Base-by-base conservation (phyloP, 345 rosid species). In the Cochlearia excelsa region DNA sequence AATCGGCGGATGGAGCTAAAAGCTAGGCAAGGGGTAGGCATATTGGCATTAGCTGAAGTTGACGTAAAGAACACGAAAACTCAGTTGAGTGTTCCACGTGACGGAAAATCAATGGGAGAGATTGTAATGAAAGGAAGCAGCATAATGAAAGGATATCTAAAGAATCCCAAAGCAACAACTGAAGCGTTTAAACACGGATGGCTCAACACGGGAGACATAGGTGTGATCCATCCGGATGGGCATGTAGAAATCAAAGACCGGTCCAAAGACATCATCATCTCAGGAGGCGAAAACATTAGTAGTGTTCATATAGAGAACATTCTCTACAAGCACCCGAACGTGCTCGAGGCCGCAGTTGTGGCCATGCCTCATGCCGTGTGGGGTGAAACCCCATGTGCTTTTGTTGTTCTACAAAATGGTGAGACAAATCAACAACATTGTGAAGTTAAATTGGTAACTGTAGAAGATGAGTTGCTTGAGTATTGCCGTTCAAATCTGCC, bases 231-330 rank as follows among this genome's bases (percentile, higher is more conserved):
- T n/a, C 66, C 74, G 0, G 74, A 80, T 52, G 90, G 90, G 2
- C 48, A 52, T 27, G 5, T 88, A 41, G 77, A 84, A 67, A 65
- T 85, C 51, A 85, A 81, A 73, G 96, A 85, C 58, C 79, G 94
- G 1, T 80, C 75, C 3, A 77, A 82, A 54, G 85, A 84, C 45
- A 74, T 84, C 7, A 84, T 84, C 30, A 81, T 84, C 27, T 82
- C 87, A 0, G 87, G 88, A 4, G 93, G 88, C 0, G 88, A 85
- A 59, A 86, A 83, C 62, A 81, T 86, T 3, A 83, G 85, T 69
- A 80, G 83, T 29, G 69, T 81, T 0, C 85, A 86, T 40, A 45
- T 83, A 30, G 93, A 86, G 66, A 59, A 41, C 4, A 67, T 78
- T 29, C 71, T 86, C 9, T 86, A 78, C 65, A 6, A 31, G 7